phyloP scores from a whole-genome alignment of 163 green algal species.

The Coccomyxa subellipsoidea region DNA sequence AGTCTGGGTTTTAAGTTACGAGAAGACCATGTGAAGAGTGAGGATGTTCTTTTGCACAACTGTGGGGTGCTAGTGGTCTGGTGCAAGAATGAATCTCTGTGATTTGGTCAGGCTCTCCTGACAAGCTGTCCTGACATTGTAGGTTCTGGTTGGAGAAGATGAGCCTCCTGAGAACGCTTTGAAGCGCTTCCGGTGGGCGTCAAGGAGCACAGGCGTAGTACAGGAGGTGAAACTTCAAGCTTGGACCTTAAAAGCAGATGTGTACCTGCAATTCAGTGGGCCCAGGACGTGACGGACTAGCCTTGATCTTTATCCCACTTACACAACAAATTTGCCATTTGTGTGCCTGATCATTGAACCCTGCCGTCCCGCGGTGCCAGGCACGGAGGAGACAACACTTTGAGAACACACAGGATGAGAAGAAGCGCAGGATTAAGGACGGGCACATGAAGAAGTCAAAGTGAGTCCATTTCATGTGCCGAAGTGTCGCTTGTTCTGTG shows the following conservation, averaged over 20 bases:
- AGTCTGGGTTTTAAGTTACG: too few species aligned
- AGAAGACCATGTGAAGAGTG: too few species aligned
- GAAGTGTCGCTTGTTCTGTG: background rate
- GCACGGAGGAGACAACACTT: conserved; percentile 10
- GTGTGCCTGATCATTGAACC: background rate
- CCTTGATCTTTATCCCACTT: background rate
- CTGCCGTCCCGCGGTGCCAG: too few species aligned
- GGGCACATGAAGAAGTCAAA: conserved; percentile 5
- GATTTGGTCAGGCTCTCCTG: too few species aligned
- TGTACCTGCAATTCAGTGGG: too few species aligned
- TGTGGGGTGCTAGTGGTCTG: too few species aligned
- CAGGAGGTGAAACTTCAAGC: background rate
- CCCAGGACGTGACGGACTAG: too few species aligned
- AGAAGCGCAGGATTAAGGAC: conserved; percentile 12
- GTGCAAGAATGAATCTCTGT: too few species aligned
- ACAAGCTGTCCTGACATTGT: background rate
- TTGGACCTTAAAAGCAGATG: too few species aligned
- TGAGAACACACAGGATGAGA: conserved; percentile 18
- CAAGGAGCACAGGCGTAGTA: background rate
- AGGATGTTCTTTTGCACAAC: too few species aligned
- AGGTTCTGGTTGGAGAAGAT: conserved; percentile 4
- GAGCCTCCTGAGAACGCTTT: conserved; percentile 8
- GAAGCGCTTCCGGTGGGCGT: conserved; percentile 2
- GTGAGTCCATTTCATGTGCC: background rate
- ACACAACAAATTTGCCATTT: background rate